Evolutionary conservation across 805 yeast species (phyloP).

Genomic region (Yarrowia yakushimensis): DNA sequence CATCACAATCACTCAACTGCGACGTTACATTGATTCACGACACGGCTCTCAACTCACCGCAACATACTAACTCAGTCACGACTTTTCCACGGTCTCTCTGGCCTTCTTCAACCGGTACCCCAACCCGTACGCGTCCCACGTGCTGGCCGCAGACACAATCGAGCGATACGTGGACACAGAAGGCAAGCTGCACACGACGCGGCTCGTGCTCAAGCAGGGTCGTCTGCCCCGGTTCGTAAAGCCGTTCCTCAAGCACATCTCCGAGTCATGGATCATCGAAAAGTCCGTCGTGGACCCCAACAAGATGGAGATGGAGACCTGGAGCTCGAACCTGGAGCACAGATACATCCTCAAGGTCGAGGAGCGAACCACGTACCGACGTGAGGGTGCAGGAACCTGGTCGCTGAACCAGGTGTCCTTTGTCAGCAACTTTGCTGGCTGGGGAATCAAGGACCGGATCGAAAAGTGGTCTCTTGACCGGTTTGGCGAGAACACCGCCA

Average conservation of each 20-base stretch:
- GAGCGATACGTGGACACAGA: conserved; percentile 53
- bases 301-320: conserved; percentile 54
- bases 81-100: conserved; percentile 67
- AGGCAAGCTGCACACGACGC: conserved; percentile 67
- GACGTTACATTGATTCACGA: no score
- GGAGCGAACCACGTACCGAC: conserved; percentile 60
- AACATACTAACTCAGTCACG: conserved; percentile 37
- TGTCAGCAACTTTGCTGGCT: conserved; percentile 59
- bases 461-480: conserved; percentile 76
- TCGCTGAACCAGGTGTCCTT: conserved; percentile 58
- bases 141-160: conserved; percentile 75
- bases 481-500: conserved; percentile 63
- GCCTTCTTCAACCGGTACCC: conserved; percentile 74
- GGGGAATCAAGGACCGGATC: conserved; percentile 65
- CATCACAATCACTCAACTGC: no score
- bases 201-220: conserved; percentile 74
- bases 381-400: conserved; percentile 25
- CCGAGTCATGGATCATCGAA: conserved; percentile 80
- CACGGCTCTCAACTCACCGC: no score
- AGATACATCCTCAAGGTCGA: conserved; percentile 72
- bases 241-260: conserved; percentile 66
- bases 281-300: conserved; percentile 67
- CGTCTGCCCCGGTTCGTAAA: conserved; percentile 74
- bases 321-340: conserved; percentile 82
- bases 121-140: conserved; percentile 81